Conservation (phyloP, 371 early-diverging fungal species). For the Lichtheimia ornata region DNA sequence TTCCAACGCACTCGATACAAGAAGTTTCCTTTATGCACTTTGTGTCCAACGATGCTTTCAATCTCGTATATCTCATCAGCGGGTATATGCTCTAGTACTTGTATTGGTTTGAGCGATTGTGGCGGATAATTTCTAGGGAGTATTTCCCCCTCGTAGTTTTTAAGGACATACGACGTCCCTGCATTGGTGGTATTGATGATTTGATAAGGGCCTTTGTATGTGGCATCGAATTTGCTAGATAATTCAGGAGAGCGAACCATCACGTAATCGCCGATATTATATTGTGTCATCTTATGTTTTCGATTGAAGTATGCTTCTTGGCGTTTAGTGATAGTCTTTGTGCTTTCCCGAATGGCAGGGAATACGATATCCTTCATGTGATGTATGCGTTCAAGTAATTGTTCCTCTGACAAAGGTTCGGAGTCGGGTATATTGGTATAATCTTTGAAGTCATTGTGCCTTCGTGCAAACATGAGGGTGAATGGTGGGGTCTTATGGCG, state of each 20-base stretch:
- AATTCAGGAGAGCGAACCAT: too few species aligned
- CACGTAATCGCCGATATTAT: too few species aligned
- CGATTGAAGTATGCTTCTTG: background rate
- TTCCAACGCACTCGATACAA: slow-evolving; percentile 23
- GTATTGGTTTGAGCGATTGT: background rate
- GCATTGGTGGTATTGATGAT: slow-evolving; percentile 5
- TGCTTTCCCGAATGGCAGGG: background rate
- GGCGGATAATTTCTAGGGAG: slow-evolving; percentile 4
- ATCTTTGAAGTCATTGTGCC: slow-evolving; percentile 9
- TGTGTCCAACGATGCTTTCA: slow-evolving; percentile 7
- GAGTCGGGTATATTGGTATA: background rate
- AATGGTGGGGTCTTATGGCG: slow-evolving; percentile 7
- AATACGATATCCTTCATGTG: background rate
- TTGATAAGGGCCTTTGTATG: slow-evolving; percentile 12
- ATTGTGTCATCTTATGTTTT: too few species aligned
- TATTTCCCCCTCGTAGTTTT: slow-evolving; percentile 1
- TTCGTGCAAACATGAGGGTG: slow-evolving; percentile 22
- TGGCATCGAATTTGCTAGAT: too few species aligned
- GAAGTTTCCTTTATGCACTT: slow-evolving; percentile 6
- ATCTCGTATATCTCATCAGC: slow-evolving; percentile 10
- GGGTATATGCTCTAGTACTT: background rate
- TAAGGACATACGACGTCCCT: slow-evolving; percentile 8
- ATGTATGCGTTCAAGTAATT: background rate
- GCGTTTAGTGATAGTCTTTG: background rate
- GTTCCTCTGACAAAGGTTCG: background rate